Base-by-base conservation (phyloP, 345 rosid species). In the Angophora floribunda region DNA sequence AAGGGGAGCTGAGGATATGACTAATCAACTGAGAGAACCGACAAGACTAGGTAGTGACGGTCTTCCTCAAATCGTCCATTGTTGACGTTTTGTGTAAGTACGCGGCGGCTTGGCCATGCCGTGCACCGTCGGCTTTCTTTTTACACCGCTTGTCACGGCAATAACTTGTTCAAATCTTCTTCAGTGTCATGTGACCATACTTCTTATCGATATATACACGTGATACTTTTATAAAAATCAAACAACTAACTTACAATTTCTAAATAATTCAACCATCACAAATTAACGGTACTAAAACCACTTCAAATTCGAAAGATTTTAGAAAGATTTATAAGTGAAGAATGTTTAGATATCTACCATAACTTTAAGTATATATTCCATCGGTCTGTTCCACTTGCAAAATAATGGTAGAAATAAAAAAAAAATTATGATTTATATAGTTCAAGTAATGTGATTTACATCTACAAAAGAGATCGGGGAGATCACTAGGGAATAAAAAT, bases 341-440 rank as follows among this genome's bases (percentile, higher is more conserved):
- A 32, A 67, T 32, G 6, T 16, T 17, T 19, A 36, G 41, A 9
- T 9, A 19, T 17, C 1, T 75, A 16, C 6, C 2, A 2, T 16
- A 67, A 30, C 3, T 30, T 67, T 36, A 15, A 9, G 12, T 44
- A 32, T 7, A 30, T 67, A 2, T 44, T 67, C 11, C 22, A 4
- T 30, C 3, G 8, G 11, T 15, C 12, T 0, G 1, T 7, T 30
- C 0, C 21, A 32, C 3, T 0, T 4, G 45, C 2, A 0, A 32
- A 70, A 70, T 70, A 32, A 32, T 0, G 13, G 41, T 16, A 13
- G 13, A 32, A 70, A 32, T 9, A 4, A 70, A 4, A 16, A 16
- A 1, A 9, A 36, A 70, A 9, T 36, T 19, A 24, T 5, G 26
- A 11, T 5, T 75, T 17, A 19, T 36, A 0, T 75, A 75, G 6